These are phyloP conservation scores for Closterium sp. DNA, from an alignment of 139 green algal species.

Conservation along the genomic window DNA sequence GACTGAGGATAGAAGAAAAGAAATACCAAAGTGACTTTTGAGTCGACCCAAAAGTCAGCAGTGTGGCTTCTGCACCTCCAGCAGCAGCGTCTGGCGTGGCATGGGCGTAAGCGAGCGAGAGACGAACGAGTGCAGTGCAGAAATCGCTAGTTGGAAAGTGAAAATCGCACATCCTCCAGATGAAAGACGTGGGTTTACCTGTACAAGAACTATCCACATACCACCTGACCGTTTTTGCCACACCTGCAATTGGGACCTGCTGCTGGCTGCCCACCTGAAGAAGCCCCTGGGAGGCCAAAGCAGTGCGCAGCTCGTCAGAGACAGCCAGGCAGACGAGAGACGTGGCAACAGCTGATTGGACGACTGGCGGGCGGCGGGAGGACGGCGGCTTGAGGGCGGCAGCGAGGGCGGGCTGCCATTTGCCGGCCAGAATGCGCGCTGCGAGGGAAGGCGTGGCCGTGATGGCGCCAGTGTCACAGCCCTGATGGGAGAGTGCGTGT, in stretches of 20 bases:
- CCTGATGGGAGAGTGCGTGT: background rate
- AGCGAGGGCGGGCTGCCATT: background rate
- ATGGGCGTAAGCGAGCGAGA: background rate
- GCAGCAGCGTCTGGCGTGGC: too few relatives aligned
- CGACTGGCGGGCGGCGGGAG: background rate
- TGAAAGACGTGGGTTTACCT: too few relatives aligned
- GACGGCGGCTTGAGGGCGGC: background rate
- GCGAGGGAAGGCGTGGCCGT: background rate
- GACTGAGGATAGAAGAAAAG: too few relatives aligned
- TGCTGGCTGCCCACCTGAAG: background rate
- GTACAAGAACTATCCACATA: background rate
- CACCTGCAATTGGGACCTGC: background rate
- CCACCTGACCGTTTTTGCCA: background rate
- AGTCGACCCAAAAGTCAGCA: background rate
- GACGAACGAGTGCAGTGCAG: background rate
- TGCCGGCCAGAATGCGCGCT: background rate
- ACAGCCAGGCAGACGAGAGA: background rate
- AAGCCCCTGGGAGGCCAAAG: background rate
- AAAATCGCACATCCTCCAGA: too few relatives aligned
- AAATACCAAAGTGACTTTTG: too few relatives aligned
- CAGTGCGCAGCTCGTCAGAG: background rate
- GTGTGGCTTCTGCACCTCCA: background rate
- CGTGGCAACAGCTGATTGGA: background rate
- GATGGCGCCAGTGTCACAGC: background rate
- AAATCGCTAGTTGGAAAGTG: too few relatives aligned